Evolutionary conservation across 441 rosid species (phyloP).

Genomic region (Lepidium campestre): DNA sequence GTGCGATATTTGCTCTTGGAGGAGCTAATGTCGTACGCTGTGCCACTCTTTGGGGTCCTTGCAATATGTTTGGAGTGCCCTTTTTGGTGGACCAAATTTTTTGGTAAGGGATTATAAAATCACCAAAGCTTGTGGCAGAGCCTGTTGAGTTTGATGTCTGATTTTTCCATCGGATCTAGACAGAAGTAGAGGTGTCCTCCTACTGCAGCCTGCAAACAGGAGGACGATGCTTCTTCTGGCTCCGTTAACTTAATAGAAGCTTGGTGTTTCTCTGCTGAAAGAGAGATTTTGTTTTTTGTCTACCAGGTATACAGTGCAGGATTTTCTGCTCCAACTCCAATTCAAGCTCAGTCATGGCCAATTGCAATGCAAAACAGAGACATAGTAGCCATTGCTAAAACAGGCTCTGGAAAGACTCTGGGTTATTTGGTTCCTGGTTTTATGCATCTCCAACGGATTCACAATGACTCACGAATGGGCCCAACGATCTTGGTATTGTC

Average conservation of each 20-base stretch:
- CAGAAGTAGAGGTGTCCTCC: conserved; percentile 82
- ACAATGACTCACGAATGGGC: conserved; percentile 69
- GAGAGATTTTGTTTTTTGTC: conserved; percentile 41
- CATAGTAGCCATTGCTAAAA: conserved; percentile 95
- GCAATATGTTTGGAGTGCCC: conserved; percentile 74
- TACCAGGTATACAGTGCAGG: conserved; percentile 85
- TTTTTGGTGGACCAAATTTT: conserved; percentile 60
- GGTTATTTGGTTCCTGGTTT: conserved; percentile 91
- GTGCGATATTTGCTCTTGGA: conserved; percentile 99
- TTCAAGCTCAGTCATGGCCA: conserved; percentile 99
- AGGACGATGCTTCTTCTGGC: conserved; percentile 85
- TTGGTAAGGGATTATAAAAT: conserved; percentile 64
- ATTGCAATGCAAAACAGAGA: conserved; percentile 84
- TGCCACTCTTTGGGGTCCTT: conserved; percentile 77
- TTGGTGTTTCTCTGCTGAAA: conserved; percentile 45
- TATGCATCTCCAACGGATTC: conserved; percentile 62
- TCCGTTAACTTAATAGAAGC: conserved; percentile 26
- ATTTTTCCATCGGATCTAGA: conserved; percentile 48
- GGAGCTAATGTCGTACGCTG: conserved; percentile 99
- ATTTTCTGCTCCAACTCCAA: conserved; percentile 89
- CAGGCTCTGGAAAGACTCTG: conserved; percentile 96
- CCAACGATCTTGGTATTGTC: conserved; percentile 91
- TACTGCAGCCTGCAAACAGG: conserved; percentile 60
- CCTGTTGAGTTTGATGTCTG: conserved; percentile 58
- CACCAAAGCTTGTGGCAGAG: conserved; percentile 65